phyloP scores from a whole-genome alignment of 495 filamentous ascomycete species.

The Thermothielavioides terrestris region DNA sequence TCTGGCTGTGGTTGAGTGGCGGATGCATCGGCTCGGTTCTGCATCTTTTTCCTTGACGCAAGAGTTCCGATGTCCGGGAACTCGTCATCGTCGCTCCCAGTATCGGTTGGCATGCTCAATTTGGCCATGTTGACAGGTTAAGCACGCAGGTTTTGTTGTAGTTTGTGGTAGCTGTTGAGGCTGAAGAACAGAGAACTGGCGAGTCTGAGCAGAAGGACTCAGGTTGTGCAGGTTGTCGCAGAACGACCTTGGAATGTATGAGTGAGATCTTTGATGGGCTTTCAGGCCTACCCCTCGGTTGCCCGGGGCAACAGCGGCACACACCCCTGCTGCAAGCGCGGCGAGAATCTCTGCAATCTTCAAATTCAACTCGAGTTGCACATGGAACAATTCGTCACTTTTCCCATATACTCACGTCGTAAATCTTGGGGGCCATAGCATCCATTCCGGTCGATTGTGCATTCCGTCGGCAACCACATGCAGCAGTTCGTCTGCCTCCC shows the following conservation, averaged over 20 bases:
- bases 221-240: not conserved
- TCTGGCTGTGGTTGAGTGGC: not conserved
- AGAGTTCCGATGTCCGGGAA: constrained; percentile 24
- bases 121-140: constrained; percentile 2
- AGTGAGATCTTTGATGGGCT: too few relatives aligned
- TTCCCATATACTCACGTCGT: too few relatives aligned
- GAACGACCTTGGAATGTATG: not conserved
- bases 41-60: not conserved
- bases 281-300: not conserved
- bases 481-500: too few relatives aligned
- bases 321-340: not conserved
- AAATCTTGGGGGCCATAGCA: not conserved
- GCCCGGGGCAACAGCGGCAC: not conserved
- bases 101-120: not conserved
- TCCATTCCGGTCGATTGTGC: too few relatives aligned
- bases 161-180: too few relatives aligned
- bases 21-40: not conserved
- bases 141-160: too few relatives aligned
- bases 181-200: too few relatives aligned
- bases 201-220: too few relatives aligned
- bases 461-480: too few relatives aligned
- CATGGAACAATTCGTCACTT: too few relatives aligned
- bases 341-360: not conserved
- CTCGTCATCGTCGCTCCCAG: constrained; percentile 22
- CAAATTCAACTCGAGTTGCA: not conserved